Evolutionary conservation across 306 rosid species (phyloP), one percentile per base, ranked within the genome.

Genomic region (Pyrus communis): DNA sequence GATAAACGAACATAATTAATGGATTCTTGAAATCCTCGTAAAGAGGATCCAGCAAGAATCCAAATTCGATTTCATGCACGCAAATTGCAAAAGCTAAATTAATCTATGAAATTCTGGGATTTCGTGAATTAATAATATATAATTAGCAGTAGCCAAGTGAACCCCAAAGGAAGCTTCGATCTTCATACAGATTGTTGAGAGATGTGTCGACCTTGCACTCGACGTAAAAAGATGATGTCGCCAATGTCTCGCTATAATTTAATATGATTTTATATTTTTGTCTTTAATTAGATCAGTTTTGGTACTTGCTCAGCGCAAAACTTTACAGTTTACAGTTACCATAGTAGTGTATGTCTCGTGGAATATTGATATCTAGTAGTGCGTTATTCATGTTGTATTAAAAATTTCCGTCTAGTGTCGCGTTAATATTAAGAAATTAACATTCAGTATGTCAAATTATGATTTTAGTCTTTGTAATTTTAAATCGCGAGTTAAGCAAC

Each of bases 1-100:
- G 2, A 33, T 33, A 0, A 33, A 33, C 38, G 2, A 0, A 33
- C 7, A 33, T 0, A 5, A 33, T 33, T 33, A 0, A 33, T 2
- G 0, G 1, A 33, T 33, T 4, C 2, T 0, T 1, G 7, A 0
- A 30, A 33, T 33, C 0, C 38, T 33, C 0, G 1, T 7, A 33
- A 33, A 33, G 7, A 5, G 0, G 8, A 33, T 33, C 2, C 4
- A 0, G 4, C 31, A 30, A 4, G 31, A 3, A 30, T 30, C 4
- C 31, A 5, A 5, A 30, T 30, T 30, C 31, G 40, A 35, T 35
- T 35, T 49, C 54, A 49, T 15, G 8, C 55, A 49, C 6, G 55
- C 21, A 49, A 49, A 15, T 15, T 49, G 55, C 55, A 49, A 49
- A 9, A 9, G 33, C 5, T 25, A 23, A 40, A 57, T 14, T 25